Evolutionary conservation across 805 yeast genomes (phyloP).

Genomic region (Suhomyces faveliae): DNA sequence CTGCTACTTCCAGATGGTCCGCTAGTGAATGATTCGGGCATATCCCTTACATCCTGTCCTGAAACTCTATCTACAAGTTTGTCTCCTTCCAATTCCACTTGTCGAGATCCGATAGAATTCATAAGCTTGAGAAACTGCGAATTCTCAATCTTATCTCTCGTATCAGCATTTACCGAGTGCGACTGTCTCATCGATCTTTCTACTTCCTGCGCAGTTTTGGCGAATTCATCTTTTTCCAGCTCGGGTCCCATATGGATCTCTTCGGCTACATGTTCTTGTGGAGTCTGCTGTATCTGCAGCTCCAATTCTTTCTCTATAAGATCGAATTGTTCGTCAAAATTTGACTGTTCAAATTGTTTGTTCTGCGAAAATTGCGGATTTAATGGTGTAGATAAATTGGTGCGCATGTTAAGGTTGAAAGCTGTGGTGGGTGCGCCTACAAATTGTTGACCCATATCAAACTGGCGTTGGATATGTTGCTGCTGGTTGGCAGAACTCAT

Average conservation of each 20-base stretch:
- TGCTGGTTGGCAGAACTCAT: conserved; percentile 14
- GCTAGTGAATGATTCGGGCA: background rate
- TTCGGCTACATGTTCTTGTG: conserved; percentile 5
- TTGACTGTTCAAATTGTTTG: conserved; percentile 9
- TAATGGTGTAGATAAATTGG: conserved; percentile 17
- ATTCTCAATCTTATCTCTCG: conserved; percentile 32
- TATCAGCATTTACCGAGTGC: conserved; percentile 6
- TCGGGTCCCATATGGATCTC: conserved; percentile 8
- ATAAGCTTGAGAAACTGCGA: conserved; percentile 39
- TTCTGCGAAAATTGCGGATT: conserved; percentile 5
- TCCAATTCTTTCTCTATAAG: conserved; percentile 30
- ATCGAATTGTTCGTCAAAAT: conserved; percentile 33
- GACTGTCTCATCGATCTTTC: conserved; percentile 22
- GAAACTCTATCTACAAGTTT: conserved; percentile 30
- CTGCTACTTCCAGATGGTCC: background rate
- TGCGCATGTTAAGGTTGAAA: conserved; percentile 19
- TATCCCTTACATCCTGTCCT: conserved; percentile 20
- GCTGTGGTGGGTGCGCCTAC: conserved; percentile 1
- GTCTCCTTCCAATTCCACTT: conserved; percentile 41
- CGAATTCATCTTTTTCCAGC: conserved; percentile 36
- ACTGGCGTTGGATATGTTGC: conserved; percentile 7
- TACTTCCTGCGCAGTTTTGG: conserved; percentile 39
- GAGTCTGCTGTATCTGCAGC: conserved; percentile 9
- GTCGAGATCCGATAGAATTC: conserved; percentile 35
- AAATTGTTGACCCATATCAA: conserved; percentile 3